These are phyloP conservation scores for Tulasnella sp. DNA, from an alignment of 768 basidiomycete species.

Conservation along the genomic window DNA sequence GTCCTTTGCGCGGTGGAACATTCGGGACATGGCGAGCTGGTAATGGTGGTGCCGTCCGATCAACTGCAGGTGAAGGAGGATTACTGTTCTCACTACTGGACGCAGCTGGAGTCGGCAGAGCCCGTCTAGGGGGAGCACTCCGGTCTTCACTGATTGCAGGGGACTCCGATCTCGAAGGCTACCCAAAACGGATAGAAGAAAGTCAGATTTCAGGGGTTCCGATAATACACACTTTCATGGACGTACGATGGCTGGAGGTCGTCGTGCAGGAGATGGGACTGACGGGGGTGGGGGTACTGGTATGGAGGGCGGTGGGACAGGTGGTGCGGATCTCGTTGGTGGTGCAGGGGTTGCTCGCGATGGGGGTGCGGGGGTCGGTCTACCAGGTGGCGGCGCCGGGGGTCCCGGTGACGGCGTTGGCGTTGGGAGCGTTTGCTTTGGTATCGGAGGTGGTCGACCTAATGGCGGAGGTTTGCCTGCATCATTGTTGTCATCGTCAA, in stretches of 20 bases:
- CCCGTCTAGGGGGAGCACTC: constrained; percentile 21
- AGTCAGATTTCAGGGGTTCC: not conserved
- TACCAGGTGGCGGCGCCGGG: constrained; percentile 21
- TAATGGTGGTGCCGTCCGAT: not conserved
- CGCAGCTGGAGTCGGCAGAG: constrained; percentile 17
- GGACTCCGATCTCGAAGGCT: not conserved
- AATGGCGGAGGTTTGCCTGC: constrained; percentile 49
- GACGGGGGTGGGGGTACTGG: constrained; percentile 13
- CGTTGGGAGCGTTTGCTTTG: constrained; percentile 33
- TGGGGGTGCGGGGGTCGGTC: constrained; percentile 25
- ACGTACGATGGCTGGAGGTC: constrained; percentile 2
- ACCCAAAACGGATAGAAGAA: not conserved
- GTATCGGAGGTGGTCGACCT: constrained; percentile 55
- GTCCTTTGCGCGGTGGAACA: constrained; percentile 3
- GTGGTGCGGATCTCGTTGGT: constrained; percentile 16
- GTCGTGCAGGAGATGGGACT: constrained; percentile 5
- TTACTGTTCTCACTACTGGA: constrained; percentile 6
- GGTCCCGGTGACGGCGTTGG: constrained; percentile 26
- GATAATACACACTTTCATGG: not conserved
- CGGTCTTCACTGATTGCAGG: not conserved
- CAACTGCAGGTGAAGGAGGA: not conserved
- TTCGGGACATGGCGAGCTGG: constrained; percentile 1
- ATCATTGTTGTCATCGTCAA: no score
- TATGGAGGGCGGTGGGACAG: constrained; percentile 10
- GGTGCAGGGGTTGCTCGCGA: constrained; percentile 22